Conservation (phyloP, 2,329 filamentous ascomycete genomes). For the Monilinia aucupariae region DNA sequence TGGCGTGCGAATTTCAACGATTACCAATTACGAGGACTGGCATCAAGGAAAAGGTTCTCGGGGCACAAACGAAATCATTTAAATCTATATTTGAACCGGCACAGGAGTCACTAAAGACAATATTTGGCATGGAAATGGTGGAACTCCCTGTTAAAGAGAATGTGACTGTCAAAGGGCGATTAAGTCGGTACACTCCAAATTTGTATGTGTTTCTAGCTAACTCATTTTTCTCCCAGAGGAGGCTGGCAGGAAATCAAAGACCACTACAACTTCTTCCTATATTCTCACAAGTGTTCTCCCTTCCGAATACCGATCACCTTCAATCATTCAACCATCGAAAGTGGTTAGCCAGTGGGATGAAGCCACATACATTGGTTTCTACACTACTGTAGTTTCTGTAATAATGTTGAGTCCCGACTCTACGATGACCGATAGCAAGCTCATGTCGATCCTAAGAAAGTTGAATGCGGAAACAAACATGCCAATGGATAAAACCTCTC, state of each 20-base stretch:
- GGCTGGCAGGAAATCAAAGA: slow-evolving; percentile 42
- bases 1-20: slow-evolving; percentile 61
- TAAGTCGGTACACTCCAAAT: slow-evolving; percentile 46
- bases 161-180: slow-evolving; percentile 71
- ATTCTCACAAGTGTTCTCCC: slow-evolving; percentile 72
- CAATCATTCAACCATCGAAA: slow-evolving; percentile 63
- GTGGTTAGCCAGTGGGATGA: slow-evolving; percentile 63
- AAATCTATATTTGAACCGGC: slow-evolving; percentile 68
- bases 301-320: slow-evolving; percentile 55
- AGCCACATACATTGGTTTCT: slow-evolving; percentile 74
- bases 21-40: slow-evolving; percentile 55
- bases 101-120: too few relatives aligned
- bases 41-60: slow-evolving; percentile 51
- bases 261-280: slow-evolving; percentile 59
- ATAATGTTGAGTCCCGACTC: slow-evolving; percentile 67
- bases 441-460: slow-evolving; percentile 68
- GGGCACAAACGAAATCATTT: slow-evolving; percentile 60
- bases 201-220: slow-evolving; percentile 8
- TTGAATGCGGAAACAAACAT: slow-evolving; percentile 70
- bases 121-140: slow-evolving; percentile 89
- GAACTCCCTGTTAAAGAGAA: slow-evolving; percentile 80
- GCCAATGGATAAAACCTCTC: slow-evolving; percentile 69
- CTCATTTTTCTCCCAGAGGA: slow-evolving; percentile 19
- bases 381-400: slow-evolving; percentile 71
- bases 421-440: slow-evolving; percentile 68